Evolutionary conservation across 2,329 filamentous ascomycete genomes (phyloP), one percentile per base, ranked within the genome.

Genomic region (Fusarium hostae): DNA sequence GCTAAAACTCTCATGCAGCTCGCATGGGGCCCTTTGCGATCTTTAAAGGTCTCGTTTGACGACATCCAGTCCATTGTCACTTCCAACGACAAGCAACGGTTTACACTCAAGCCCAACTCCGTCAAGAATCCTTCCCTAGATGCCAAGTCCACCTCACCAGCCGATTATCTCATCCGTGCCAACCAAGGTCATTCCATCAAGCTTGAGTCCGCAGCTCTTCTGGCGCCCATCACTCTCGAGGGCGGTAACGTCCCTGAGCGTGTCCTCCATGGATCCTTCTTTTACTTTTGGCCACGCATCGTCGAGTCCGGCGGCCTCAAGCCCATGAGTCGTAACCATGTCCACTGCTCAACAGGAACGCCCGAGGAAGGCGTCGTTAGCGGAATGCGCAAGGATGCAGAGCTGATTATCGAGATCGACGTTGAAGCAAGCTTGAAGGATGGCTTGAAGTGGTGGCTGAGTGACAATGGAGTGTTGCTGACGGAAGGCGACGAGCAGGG

Each of bases 101-200:
- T 97, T 84, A 89, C 90, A 3, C 86, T 98, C 77, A 91, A 94
- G 58, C 88, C 88, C 48, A 87, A 83, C 69, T 76, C 79, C 12
- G 61, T 63, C 20, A 75, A 76, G 43, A 77, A 78, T 59, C 73
- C 76, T 5, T 70, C 66, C 9, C 55, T 60, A 59, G 77, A 59
- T 7, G 51, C 60, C 15, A 70, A 76, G 22, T 79, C 79, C 24
- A 78, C 78, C 12, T 84, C 92, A 54, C 86, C 93, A 0, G 80
- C 86, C 1, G 86, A 92, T 80, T 98, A 91, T 84, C 86, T 97
- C 35, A 98, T 99, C 82, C 94, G 96, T 77, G 96, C 96, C 32
- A 97, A 97, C 78, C 96, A 98, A 83, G 96, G 96, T 59, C 96
- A 98, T 84, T 94, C 90, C 76, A 93, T 99, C 78, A 89, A 90